Percentiles rank a stretch among this genome's conserved stretches.
These are phyloP conservation scores for Helicocarpus griseus DNA, from an alignment of 2,329 filamentous ascomycete species.

Conservation along the genomic window DNA sequence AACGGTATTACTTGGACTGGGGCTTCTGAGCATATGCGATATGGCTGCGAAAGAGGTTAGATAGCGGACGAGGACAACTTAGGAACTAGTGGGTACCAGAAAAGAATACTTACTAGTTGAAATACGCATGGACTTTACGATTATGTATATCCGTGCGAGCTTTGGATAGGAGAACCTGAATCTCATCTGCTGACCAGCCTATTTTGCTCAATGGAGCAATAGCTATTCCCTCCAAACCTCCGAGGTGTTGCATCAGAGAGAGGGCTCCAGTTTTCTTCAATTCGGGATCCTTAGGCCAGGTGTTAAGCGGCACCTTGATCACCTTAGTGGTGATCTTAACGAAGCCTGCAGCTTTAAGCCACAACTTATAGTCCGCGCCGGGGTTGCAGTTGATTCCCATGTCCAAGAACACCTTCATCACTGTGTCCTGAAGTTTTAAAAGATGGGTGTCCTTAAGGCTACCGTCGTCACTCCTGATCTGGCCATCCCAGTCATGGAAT, in stretches of 20 bases:
- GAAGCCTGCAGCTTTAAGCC: slow-evolving; percentile 11
- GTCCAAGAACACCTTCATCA: not conserved
- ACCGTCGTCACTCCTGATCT: not conserved
- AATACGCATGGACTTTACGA: slow-evolving; percentile 1
- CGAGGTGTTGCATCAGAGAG: not conserved
- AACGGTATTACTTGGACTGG: too few relatives aligned
- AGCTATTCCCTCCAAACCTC: not conserved
- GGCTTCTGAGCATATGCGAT: not conserved
- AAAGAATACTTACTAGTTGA: slow-evolving; percentile 2
- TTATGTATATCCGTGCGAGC: not conserved
- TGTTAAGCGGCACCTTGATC: not conserved
- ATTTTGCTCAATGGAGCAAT: not conserved
- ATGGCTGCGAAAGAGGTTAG: not conserved
- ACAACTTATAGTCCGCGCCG: slow-evolving; percentile 16
- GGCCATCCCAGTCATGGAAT: slow-evolving; percentile 19
- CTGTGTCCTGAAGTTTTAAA: slow-evolving; percentile 15
- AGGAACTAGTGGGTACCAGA: too few relatives aligned
- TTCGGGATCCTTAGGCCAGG: not conserved
- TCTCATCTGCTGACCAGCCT: not conserved
- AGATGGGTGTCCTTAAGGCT: not conserved
- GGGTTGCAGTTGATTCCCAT: slow-evolving; percentile 3
- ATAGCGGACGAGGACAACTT: too few relatives aligned
- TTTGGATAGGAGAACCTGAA: not conserved
- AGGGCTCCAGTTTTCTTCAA: not conserved
- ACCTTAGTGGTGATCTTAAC: not conserved